phyloP scores from a whole-genome alignment of 257 asterid genomes.

The Fraxinus quadrangulata region DNA sequence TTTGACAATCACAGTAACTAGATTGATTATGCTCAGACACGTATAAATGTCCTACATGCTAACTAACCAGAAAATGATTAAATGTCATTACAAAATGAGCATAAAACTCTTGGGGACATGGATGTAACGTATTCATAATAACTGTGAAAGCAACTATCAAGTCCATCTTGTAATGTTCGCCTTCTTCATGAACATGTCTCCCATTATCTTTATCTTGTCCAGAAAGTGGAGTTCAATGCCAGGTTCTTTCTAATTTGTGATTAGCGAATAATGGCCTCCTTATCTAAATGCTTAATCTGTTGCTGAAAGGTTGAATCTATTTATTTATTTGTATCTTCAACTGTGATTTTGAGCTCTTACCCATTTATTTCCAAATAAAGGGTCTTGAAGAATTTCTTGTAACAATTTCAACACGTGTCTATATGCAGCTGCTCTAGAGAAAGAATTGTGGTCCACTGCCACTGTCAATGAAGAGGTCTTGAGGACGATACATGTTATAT shows the following conservation, averaged over 20 bases:
- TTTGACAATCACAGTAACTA: not conserved
- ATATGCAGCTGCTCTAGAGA: conserved; percentile 82
- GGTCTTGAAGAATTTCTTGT: conserved; percentile 20
- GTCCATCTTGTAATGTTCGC: conserved; percentile 12
- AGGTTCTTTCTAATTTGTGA: too few relatives aligned
- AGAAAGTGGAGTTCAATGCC: not conserved
- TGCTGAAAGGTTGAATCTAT: too few relatives aligned
- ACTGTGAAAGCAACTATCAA: conserved; percentile 9
- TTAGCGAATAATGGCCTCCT: not conserved
- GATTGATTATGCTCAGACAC: not conserved
- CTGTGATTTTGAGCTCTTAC: not conserved
- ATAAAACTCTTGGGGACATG: conserved; percentile 13
- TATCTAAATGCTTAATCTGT: too few relatives aligned
- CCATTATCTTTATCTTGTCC: not conserved
- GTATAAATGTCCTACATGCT: not conserved
- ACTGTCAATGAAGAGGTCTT: conserved; percentile 70
- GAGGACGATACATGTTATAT: conserved; percentile 65
- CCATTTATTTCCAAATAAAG: conserved; percentile 11
- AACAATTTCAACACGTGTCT: conserved; percentile 20
- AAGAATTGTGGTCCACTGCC: conserved; percentile 58
- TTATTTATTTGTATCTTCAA: too few relatives aligned
- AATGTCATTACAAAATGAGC: conserved; percentile 15
- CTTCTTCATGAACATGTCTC: not conserved
- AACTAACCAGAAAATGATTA: not conserved
- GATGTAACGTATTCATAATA: conserved; percentile 13